These are phyloP conservation scores for Scedosporium dehoogii DNA, from an alignment of 2,329 filamentous ascomycete genomes.

Conservation along the genomic window DNA sequence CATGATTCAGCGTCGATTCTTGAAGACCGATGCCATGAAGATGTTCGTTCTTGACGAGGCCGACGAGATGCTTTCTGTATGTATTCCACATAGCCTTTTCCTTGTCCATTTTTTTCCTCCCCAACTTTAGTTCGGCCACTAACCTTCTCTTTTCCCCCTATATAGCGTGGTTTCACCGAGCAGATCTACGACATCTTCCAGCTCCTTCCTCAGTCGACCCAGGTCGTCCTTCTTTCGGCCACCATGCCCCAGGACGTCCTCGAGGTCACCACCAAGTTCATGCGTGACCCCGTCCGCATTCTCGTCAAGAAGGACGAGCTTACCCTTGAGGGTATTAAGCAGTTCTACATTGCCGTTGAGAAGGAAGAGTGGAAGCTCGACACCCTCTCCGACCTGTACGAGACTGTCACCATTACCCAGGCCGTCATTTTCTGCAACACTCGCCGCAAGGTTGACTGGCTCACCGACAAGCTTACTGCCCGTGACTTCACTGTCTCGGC, in stretches of 20 bases:
- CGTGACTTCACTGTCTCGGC: conserved; percentile 99
- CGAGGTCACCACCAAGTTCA: conserved; percentile 99
- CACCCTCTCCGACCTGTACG: conserved; percentile 96
- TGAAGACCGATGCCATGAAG: conserved; percentile 98
- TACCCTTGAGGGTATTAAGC: conserved; percentile 99
- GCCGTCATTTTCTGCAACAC: conserved; percentile 99
- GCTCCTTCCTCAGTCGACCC: conserved; percentile 92
- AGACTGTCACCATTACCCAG: conserved; percentile 98
- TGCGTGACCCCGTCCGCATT: conserved; percentile 98
- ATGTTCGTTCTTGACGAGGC: conserved; percentile 99
- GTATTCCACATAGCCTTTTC: not conserved
- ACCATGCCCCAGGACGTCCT: conserved; percentile 99
- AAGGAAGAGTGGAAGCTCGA: conserved; percentile 99
- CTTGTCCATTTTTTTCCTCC: conserved; percentile 22
- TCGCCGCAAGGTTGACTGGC: conserved; percentile 99
- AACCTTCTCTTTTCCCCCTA: conserved; percentile 8
- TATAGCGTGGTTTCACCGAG: conserved; percentile 91
- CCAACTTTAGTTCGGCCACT: conserved; percentile 11
- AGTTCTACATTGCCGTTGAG: conserved; percentile 99
- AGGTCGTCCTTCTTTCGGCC: conserved; percentile 95
- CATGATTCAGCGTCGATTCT: conserved; percentile 97
- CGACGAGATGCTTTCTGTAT: conserved; percentile 93
- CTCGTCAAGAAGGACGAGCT: conserved; percentile 99
- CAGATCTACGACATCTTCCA: conserved; percentile 99
- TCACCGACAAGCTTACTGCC: conserved; percentile 96